phyloP scores from a whole-genome alignment of 495 filamentous ascomycete genomes.

The Penicillium verhagenii region DNA sequence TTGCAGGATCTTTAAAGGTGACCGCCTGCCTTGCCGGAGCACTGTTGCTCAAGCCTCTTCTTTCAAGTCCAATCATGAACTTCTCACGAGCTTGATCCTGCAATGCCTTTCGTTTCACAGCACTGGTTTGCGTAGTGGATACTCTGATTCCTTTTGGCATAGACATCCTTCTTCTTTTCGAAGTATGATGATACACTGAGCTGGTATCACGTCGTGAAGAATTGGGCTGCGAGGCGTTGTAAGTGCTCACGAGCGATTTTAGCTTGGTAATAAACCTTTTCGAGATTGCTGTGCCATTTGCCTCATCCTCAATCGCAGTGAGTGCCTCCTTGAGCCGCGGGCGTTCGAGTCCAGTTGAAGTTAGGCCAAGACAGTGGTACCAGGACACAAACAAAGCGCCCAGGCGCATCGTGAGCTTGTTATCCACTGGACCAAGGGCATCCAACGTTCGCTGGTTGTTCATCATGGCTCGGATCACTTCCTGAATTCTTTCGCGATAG shows the following conservation, averaged over 20 bases:
- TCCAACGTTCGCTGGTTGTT: not conserved
- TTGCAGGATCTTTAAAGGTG: constrained; percentile 64
- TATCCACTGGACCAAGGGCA: constrained; percentile 1
- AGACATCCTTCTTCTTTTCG: constrained; percentile 40
- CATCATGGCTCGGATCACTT: constrained; percentile 9
- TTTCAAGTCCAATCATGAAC: constrained; percentile 44
- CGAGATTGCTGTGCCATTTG: not conserved
- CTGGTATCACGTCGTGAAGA: not conserved
- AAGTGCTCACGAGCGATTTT: not conserved
- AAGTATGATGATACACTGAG: no score
- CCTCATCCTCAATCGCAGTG: not conserved
- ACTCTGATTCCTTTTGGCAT: constrained; percentile 44
- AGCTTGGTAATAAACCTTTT: not conserved
- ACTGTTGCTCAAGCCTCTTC: constrained; percentile 38
- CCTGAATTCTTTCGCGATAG: constrained; percentile 6
- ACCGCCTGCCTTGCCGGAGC: constrained; percentile 56
- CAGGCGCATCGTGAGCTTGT: constrained; percentile 39
- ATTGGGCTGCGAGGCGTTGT: not conserved
- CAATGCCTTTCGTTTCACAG: constrained; percentile 44
- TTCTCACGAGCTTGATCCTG: constrained; percentile 35
- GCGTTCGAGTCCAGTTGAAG: not conserved
- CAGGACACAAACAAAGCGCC: constrained; percentile 41
- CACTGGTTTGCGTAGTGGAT: constrained; percentile 48
- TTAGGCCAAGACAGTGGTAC: constrained; percentile 25
- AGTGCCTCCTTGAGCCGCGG: not conserved